These are phyloP conservation scores for Metahyphopichia silvanorum DNA, from an alignment of 805 yeast species.

Conservation along the genomic window DNA sequence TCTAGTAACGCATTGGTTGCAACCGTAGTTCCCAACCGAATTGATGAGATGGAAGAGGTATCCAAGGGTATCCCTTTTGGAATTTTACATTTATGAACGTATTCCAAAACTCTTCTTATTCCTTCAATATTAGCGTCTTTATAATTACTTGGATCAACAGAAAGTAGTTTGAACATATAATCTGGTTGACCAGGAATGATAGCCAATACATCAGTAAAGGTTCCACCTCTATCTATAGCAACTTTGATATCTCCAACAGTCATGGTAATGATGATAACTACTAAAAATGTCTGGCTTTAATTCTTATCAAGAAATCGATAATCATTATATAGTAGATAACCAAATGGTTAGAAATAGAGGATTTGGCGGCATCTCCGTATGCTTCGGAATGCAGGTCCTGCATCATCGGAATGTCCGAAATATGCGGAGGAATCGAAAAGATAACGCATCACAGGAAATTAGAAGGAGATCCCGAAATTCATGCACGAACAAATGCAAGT, in stretches of 20 bases:
- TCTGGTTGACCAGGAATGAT: slow-evolving; percentile 48
- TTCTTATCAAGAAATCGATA: too few relatives aligned
- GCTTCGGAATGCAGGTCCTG: too few relatives aligned
- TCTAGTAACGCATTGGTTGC: slow-evolving; percentile 20
- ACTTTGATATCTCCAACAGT: slow-evolving; percentile 4
- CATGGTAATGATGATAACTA: too few relatives aligned
- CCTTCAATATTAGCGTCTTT: slow-evolving; percentile 17
- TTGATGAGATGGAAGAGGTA: slow-evolving; percentile 12
- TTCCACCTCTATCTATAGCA: slow-evolving; percentile 25
- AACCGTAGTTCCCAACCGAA: slow-evolving; percentile 30
- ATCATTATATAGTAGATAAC: too few relatives aligned
- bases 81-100: slow-evolving; percentile 12
- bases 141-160: slow-evolving; percentile 16
- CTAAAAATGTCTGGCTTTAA: too few relatives aligned
- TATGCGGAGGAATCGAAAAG: too few relatives aligned
- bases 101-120: slow-evolving; percentile 14
- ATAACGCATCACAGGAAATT: too few relatives aligned
- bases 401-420: too few relatives aligned
- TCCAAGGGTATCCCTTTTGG: slow-evolving; percentile 13
- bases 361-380: too few relatives aligned
- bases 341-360: too few relatives aligned
- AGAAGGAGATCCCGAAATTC: too few relatives aligned
- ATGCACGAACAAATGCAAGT: too few relatives aligned
- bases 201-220: slow-evolving; percentile 29
- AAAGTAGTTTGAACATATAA: slow-evolving; percentile 14